phyloP scores from a whole-genome alignment of 371 early-diverging fungal genomes.

The Caulochytrium protostelioides region DNA sequence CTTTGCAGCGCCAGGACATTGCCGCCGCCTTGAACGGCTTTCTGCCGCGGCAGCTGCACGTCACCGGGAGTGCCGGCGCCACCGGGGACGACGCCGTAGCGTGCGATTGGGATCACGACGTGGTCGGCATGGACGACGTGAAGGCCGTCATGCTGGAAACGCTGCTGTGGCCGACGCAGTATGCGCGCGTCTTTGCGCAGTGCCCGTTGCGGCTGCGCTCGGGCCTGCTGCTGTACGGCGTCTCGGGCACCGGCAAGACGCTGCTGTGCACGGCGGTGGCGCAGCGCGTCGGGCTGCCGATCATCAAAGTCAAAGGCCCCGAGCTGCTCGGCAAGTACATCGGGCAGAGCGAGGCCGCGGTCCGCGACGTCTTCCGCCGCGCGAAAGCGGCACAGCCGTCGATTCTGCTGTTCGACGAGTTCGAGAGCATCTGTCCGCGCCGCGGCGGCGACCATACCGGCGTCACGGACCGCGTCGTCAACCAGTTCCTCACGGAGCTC shows the following conservation, averaged over 20 bases:
- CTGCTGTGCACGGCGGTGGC: slow-evolving; percentile 83
- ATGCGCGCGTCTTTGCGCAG: slow-evolving; percentile 64
- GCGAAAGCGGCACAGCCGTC: slow-evolving; percentile 79
- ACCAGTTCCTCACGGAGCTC: slow-evolving; percentile 86
- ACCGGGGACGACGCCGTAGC: background rate
- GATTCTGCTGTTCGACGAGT: slow-evolving; percentile 89
- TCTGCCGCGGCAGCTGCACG: background rate
- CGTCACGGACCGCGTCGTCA: slow-evolving; percentile 84
- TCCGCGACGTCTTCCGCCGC: slow-evolving; percentile 77
- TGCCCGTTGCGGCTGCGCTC: slow-evolving; percentile 71
- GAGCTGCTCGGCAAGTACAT: slow-evolving; percentile 93
- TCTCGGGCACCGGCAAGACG: slow-evolving; percentile 98
- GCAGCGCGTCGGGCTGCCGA: slow-evolving; percentile 73
- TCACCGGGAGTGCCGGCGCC: background rate
- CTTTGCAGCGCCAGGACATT: too few relatives aligned
- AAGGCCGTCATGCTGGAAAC: slow-evolving; percentile 66
- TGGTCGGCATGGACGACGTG: slow-evolving; percentile 48
- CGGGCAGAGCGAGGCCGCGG: slow-evolving; percentile 72
- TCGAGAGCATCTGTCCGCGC: slow-evolving; percentile 82
- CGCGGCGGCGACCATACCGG: slow-evolving; percentile 62
- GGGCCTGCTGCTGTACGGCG: slow-evolving; percentile 80
- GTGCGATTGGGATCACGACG: slow-evolving; percentile 1
- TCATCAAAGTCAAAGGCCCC: slow-evolving; percentile 89
- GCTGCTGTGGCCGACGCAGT: slow-evolving; percentile 83
- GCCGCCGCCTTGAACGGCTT: slow-evolving; percentile 30